phyloP scores from a whole-genome alignment of 495 filamentous ascomycete species.

The Neurospora sp. region DNA sequence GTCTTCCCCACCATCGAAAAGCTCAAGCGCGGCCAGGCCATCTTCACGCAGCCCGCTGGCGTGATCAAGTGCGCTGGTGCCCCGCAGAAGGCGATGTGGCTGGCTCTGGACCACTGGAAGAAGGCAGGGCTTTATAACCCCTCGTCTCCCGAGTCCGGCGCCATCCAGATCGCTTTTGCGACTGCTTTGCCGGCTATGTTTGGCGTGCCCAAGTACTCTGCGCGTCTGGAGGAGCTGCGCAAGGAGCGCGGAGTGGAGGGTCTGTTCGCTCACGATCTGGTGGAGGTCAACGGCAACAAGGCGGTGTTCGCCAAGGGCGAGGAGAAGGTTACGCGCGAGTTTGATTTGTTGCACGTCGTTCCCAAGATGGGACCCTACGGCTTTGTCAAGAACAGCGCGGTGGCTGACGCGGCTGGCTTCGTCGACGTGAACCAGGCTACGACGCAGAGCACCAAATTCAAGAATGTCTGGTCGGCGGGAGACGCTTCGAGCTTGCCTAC shows the following conservation, averaged over 20 bases:
- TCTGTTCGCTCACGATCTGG: constrained; percentile 55
- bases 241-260: constrained; percentile 54
- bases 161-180: constrained; percentile 53
- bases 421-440: constrained; percentile 55
- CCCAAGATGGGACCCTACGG: constrained; percentile 54
- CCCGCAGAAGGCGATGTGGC: constrained; percentile 64
- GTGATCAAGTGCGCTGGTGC: constrained; percentile 61
- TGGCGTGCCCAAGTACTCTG: constrained; percentile 58
- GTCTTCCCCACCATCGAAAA: constrained; percentile 44
- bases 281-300: constrained; percentile 47
- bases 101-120: constrained; percentile 58
- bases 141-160: constrained; percentile 24
- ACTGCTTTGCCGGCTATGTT: constrained; percentile 56
- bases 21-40: constrained; percentile 46
- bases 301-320: constrained; percentile 39
- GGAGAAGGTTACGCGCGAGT: constrained; percentile 38
- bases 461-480: constrained; percentile 60
- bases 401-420: constrained; percentile 51
- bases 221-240: constrained; percentile 49
- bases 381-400: constrained; percentile 46
- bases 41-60: constrained; percentile 61
- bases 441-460: constrained; percentile 49
- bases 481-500: constrained; percentile 58
- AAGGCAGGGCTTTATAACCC: constrained; percentile 47
- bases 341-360: constrained; percentile 50